Base-by-base conservation (phyloP, 257 asterid genomes). In the Ilex aquifolium region DNA sequence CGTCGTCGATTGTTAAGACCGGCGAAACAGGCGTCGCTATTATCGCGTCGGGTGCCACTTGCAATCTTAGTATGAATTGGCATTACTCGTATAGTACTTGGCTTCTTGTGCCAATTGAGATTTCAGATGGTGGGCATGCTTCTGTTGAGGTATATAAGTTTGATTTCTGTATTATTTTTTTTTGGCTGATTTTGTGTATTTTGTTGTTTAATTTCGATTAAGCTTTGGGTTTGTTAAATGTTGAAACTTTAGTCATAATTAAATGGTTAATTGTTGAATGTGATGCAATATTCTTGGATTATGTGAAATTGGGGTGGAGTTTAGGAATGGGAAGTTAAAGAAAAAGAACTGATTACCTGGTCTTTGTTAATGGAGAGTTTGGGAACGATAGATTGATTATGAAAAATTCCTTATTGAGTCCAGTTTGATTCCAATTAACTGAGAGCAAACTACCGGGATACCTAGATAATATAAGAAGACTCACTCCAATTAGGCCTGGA, bases 91-190 rank as follows among this genome's bases (percentile, higher is more conserved):
- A 53, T 53, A 53, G 57, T 17, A 53, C 57, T 53, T 53, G 57
- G 30, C 1, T 36, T 36, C 8, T 53, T 17, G 57, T 53, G 31
- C 57, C 30, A 10, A 7, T 14, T 53, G 27, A 15, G 57, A 14
- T 53, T 53, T 53, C 57, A 4, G 57, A 53, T 21, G 6, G 15
- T 3, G 57, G 57, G 57, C 57, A 3, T 12, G 30, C 57, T 53
- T 53, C 57, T 53, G 57, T 53, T 53, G 29, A 53, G 57, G 57
- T 53, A 53, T n/a, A 53, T 14, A 53, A 49, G 16, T 49, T 49
- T 49, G 54, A 49, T 49, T 21, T 21, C 27, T 21, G 27, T 21
- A 21, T 21, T 21, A 0, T 21, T 49, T 11, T 15, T 49, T 11
- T 49, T 49, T 15, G 1, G 4, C 2, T 49, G 54, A 49, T 3